Evolutionary conservation across 177 flowering plant genomes (phyloP).

Genomic region (Vitis hybrid): DNA sequence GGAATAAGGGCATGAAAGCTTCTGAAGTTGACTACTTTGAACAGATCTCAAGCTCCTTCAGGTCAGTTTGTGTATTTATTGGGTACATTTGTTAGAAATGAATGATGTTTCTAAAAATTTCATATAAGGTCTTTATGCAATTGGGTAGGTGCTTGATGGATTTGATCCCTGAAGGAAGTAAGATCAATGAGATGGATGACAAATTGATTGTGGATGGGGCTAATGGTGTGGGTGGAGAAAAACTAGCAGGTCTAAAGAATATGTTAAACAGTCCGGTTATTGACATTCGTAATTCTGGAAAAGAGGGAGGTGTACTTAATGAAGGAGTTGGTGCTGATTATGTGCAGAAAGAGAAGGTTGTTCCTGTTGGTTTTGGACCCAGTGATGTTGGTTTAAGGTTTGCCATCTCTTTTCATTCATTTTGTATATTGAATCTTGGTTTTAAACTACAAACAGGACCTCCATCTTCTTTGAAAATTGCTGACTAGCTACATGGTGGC

Average conservation of each 20-base stretch:
- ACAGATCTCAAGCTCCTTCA: conserved; percentile 71
- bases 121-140: neutral
- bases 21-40: conserved; percentile 68
- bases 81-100: neutral
- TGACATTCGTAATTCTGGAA: conserved; percentile 75
- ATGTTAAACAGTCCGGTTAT: conserved; percentile 45
- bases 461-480: neutral
- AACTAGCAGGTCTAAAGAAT: conserved; percentile 52
- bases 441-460: neutral
- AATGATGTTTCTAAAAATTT: neutral
- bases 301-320: conserved; percentile 75
- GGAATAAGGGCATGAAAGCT: conserved; percentile 62
- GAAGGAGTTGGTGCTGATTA: conserved; percentile 96
- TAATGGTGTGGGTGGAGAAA: conserved; percentile 92
- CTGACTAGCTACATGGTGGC: neutral
- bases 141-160: conserved; percentile 69
- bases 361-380: conserved; percentile 70
- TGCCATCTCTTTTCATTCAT: conserved; percentile 16
- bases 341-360: conserved; percentile 93
- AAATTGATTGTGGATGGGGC: conserved; percentile 85
- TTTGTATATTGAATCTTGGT: neutral
- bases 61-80: conserved; percentile 38
- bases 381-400: conserved; percentile 76
- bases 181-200: conserved; percentile 21
- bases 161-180: conserved; percentile 48